Conservation (phyloP, 2,329 filamentous ascomycete genomes). For the Venturia oleaginea region DNA sequence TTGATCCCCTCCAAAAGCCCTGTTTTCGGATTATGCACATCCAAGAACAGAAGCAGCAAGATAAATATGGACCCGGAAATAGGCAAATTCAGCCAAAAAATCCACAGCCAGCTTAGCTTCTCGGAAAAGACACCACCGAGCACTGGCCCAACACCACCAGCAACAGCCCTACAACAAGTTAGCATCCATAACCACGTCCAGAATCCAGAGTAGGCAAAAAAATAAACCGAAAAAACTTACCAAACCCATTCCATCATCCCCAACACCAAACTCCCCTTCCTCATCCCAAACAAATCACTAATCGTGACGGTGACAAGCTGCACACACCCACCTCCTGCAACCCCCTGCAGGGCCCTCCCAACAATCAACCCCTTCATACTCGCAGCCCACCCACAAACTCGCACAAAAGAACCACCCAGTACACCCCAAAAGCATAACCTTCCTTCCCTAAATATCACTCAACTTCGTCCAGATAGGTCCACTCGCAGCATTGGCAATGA, state of each 20-base stretch:
- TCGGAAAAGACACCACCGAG: constrained; percentile 44
- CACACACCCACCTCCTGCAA: constrained; percentile 44
- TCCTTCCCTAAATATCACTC: constrained; percentile 59
- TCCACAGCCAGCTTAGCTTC: constrained; percentile 43
- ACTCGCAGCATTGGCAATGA: constrained; percentile 40
- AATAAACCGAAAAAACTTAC: constrained; percentile 28
- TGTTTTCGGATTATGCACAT: constrained; percentile 48
- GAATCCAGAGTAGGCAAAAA: too few species aligned
- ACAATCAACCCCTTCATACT: constrained; percentile 45
- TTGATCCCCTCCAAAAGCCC: constrained; percentile 39
- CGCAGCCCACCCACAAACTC: constrained; percentile 37
- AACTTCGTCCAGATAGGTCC: constrained; percentile 54
- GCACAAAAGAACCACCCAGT: constrained; percentile 41
- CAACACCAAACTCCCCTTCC: constrained; percentile 18
- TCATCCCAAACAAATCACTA: constrained; percentile 45
- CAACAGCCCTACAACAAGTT: constrained; percentile 46
- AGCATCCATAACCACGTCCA: too few species aligned
- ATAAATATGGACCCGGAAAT: constrained; percentile 41
- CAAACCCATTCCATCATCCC: constrained; percentile 13
- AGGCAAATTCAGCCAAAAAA: constrained; percentile 36
- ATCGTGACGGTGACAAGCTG: constrained; percentile 46
- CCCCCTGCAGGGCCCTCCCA: constrained; percentile 42
- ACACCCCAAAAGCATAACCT: constrained; percentile 50
- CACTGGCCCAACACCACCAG: constrained; percentile 44
- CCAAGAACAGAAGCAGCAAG: constrained; percentile 43